Evolutionary conservation across 805 yeast species (phyloP), one percentile per base, ranked within the genome.

Genomic region (Hanseniaspora nectarophila): DNA sequence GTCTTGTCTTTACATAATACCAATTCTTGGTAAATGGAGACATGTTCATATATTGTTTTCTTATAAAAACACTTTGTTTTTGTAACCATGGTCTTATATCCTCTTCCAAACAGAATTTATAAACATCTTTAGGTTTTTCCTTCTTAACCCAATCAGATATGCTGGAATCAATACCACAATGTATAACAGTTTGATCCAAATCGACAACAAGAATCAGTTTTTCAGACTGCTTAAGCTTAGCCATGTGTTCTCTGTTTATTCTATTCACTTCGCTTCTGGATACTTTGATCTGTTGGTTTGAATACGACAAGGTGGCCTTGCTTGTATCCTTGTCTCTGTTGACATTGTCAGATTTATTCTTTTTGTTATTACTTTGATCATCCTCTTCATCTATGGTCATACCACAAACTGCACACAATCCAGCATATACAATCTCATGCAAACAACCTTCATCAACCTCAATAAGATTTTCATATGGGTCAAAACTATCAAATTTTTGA

Each of bases 131-230:
- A 6, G 97, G 95, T 59, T 86, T 85, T 5, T 72, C 65, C 61
- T 92, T 97, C 47, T 74, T 73, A 74, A 85, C 88, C 98, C 98
- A 92, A 61, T 86, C 95, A 0, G 92, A 92, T 29, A 92, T 95
- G 24, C 38, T 49, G 0, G 97, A 97, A 64, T 92, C 98, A 16
- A 90, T 97, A 5, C 97, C 90, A 39, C 97, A 95, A 62, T 92
- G 98, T 31, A 92, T 90, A 5, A 92, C 94, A 0, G 98, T 92
- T 65, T 92, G 98, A 69, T 92, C 98, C 56, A 92, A 73, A 71
- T 92, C 98, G 5, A 92, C 98, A 28, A 92, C 97, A 53, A 92
- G 72, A 29, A 92, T 88, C 56, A 92, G 71, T 64, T 85, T 86
- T 54, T 74, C 70, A 50, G 78, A 84, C 15, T 71, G 64, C 5